Evolutionary conservation across 441 rosid species (phyloP).

Genomic region (Erodium texanum): DNA sequence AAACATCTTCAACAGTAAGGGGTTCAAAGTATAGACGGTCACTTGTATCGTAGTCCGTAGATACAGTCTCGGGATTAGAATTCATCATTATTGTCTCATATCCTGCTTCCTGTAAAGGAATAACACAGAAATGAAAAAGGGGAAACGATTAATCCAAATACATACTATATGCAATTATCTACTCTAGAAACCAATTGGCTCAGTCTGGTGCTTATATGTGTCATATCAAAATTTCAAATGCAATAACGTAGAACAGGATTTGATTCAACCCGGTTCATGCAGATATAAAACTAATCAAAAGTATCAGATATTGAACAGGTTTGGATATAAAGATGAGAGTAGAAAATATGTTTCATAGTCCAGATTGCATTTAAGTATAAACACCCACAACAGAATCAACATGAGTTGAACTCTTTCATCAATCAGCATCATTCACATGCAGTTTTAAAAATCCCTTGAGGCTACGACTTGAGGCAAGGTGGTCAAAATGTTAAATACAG

Average conservation of each 20-base stretch:
- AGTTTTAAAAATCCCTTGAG: too few relatives aligned
- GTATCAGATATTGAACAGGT: neutral
- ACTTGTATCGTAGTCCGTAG: conserved; percentile 92
- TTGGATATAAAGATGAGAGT: neutral
- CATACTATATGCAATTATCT: neutral
- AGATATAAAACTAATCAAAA: neutral
- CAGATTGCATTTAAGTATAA: neutral
- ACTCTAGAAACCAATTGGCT: neutral
- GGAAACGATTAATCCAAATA: neutral
- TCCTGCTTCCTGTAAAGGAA: conserved; percentile 65
- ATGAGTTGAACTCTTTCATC: neutral
- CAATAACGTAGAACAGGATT: neutral
- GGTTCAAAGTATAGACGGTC: conserved; percentile 95
- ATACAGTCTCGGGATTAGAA: conserved; percentile 93
- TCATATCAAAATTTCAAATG: neutral
- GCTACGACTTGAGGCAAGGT: too few relatives aligned
- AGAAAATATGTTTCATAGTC: neutral
- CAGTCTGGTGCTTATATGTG: neutral
- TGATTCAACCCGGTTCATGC: neutral
- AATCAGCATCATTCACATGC: neutral
- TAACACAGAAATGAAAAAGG: neutral
- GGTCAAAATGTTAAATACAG: too few relatives aligned
- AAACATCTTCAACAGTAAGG: conserved; percentile 78
- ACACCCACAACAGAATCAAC: neutral
- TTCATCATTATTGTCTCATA: conserved; percentile 98